Evolutionary conservation across 768 basidiomycete species (phyloP).

Genomic region (Cantharellus cinnabarinus): DNA sequence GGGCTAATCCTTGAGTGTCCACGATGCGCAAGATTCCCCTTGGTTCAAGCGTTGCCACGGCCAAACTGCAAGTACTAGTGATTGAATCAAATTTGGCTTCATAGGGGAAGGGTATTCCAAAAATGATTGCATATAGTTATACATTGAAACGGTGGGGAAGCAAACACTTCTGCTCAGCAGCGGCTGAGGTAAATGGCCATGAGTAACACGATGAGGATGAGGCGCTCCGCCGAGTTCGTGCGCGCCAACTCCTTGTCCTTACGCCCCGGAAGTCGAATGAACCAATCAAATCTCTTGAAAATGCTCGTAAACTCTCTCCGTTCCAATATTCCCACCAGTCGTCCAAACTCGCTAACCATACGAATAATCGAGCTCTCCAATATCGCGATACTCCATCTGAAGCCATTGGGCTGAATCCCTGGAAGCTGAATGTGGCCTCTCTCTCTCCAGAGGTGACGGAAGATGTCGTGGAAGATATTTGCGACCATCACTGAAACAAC

Average conservation of each 20-base stretch:
- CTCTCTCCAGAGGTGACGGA: conserved; percentile 28
- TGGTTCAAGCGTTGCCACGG: too few relatives aligned
- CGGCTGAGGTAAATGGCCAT: too few relatives aligned
- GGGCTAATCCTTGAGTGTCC: too few relatives aligned
- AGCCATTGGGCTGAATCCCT: conserved; percentile 17
- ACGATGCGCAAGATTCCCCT: too few relatives aligned
- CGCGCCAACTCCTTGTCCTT: background rate
- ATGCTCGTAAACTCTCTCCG: conserved; percentile 23
- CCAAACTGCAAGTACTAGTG: too few relatives aligned
- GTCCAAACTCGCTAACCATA: conserved; percentile 30
- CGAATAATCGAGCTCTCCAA: conserved; percentile 32
- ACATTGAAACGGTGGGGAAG: too few relatives aligned
- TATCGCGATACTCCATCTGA: conserved; percentile 24
- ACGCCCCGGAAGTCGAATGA: conserved; percentile 10
- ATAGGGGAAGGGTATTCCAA: too few relatives aligned
- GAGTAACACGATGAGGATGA: background rate
- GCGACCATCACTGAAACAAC: conserved; percentile 17
- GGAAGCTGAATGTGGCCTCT: conserved; percentile 17
- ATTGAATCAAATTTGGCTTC: too few relatives aligned
- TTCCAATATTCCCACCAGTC: conserved; percentile 25
- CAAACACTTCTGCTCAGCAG: background rate
- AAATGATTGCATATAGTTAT: too few relatives aligned
- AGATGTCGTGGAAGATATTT: conserved; percentile 29
- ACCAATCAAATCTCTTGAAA: conserved; percentile 36
- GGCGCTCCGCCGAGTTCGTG: background rate